Evolutionary conservation across 2,329 filamentous ascomycete species (phyloP).

Genomic region (Phoma sp.): DNA sequence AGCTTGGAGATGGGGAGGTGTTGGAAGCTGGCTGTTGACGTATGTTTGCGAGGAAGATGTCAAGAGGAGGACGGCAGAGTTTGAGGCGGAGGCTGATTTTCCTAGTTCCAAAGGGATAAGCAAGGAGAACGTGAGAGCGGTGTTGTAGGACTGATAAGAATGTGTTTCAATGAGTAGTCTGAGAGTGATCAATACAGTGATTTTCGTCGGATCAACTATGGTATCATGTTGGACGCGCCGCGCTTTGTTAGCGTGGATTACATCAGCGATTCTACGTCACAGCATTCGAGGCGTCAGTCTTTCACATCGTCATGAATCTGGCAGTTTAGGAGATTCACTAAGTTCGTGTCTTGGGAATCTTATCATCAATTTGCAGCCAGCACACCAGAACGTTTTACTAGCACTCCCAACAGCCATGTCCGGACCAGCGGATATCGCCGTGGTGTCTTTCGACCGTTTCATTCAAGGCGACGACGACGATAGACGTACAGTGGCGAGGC

Average conservation of each 20-base stretch:
- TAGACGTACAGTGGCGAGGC: slow-evolving; percentile 28
- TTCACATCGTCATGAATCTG: not conserved
- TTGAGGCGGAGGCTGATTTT: slow-evolving; percentile 17
- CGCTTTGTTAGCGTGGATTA: not conserved
- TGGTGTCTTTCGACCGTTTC: slow-evolving; percentile 36
- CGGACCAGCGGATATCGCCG: slow-evolving; percentile 27
- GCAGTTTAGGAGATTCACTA: not conserved
- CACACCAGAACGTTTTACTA: not conserved
- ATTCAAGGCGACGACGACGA: slow-evolving; percentile 29
- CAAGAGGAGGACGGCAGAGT: slow-evolving; percentile 35
- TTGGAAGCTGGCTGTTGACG: slow-evolving; percentile 45
- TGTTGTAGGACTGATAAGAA: slow-evolving; percentile 17
- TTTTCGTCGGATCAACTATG: too few species aligned
- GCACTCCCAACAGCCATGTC: not conserved
- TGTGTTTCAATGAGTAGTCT: too few species aligned
- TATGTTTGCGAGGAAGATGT: slow-evolving; percentile 46
- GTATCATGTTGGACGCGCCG: not conserved
- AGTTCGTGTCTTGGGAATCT: not conserved
- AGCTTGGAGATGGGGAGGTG: slow-evolving; percentile 47
- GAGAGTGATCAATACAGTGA: too few species aligned
- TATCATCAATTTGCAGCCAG: not conserved
- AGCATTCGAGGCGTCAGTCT: not conserved
- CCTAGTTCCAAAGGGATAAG: not conserved
- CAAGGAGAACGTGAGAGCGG: slow-evolving; percentile 24
- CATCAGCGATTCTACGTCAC: not conserved